Base-by-base conservation (phyloP, 75 land plant species). In the Gnetum montanum region DNA sequence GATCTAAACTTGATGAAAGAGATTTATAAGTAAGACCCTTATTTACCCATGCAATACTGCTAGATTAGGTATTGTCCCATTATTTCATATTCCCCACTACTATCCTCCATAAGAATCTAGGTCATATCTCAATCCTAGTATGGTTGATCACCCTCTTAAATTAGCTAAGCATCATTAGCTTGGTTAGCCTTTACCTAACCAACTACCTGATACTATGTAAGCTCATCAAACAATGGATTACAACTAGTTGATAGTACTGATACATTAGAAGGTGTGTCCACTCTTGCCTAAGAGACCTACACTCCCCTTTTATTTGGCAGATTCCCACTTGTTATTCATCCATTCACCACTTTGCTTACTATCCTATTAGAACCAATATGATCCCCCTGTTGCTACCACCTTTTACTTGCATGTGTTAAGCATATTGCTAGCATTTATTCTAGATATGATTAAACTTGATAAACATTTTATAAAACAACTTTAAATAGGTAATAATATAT, bases 1-100 rank as follows among this genome's bases (percentile, higher is more conserved):
- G 38, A 36, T 36, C 0, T 0, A 36, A 36, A 46, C 49, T 54
- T 35, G 31, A 31, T 35, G 56, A 54, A 54, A 54, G 56, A 54
- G 56, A 8, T 54, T 54, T 10, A 54, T 7, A 54, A 54, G 56
- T 1, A 10, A 1, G 24, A 34, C 56, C 56, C 56, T 54, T 54
- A 31, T 54, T 0, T 6, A 54, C 56, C 30, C 30, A 54, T 10
- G 34, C 34, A 16, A 29, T 29, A 29, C 29, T 31, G 30, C 34
- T 54, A 34, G 56, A 54, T 54, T 34, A 34, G 16, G 56, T 34
- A 8, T 54, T 7, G 8, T 0, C 56, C 56, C 56, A 25, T 54
- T 54, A 34, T 54, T 34, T 34, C 24, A 54, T 19, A 54, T 54
- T 54, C 51, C 56, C 56, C 56, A 31, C 56, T 31, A 34, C 56